A percentile compares a stretch with the other conserved stretches of the same genome.
phyloP scores from a whole-genome alignment of 2,329 filamentous ascomycete genomes.

The Bipolaris cookei region DNA sequence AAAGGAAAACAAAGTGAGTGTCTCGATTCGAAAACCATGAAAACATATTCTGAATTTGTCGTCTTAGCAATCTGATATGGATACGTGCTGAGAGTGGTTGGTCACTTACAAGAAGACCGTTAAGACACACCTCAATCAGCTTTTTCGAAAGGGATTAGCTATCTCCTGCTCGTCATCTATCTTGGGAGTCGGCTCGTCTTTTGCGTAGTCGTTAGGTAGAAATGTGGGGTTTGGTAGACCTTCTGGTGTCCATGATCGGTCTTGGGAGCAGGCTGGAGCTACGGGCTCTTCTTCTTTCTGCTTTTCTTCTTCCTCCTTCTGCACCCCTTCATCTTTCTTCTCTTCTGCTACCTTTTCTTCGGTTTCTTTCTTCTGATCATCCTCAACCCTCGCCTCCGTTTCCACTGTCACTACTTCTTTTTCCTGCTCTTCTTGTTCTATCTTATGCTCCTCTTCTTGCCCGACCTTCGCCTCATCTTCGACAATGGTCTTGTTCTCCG shows the following conservation, averaged over 20 bases:
- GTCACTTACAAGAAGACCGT: conserved; percentile 4
- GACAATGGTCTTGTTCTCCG: not conserved
- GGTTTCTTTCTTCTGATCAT: not conserved
- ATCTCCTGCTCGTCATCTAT: not conserved
- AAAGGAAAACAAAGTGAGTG: not conserved
- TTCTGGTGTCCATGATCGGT: conserved; percentile 9
- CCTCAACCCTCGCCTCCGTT: not conserved
- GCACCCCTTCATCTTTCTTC: not conserved
- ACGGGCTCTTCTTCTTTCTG: conserved; percentile 1
- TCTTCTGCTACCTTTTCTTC: not conserved
- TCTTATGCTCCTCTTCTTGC: not conserved
- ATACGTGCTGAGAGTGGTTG: not conserved
- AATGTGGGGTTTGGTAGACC: not conserved
- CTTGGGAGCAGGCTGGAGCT: conserved; percentile 5
- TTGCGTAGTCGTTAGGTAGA: not conserved
- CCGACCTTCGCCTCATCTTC: not conserved
- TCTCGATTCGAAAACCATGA: not conserved
- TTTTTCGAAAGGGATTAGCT: conserved; percentile 1
- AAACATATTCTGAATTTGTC: not conserved
- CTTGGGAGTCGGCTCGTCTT: not conserved
- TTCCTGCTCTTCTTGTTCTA: not conserved
- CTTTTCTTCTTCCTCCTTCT: not conserved
- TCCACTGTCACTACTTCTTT: not conserved
- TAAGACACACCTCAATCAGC: not conserved
- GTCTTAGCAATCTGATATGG: not conserved